Conservation (phyloP, 176 grass and related monocot genomes). For the Oryza rufipogon region DNA sequence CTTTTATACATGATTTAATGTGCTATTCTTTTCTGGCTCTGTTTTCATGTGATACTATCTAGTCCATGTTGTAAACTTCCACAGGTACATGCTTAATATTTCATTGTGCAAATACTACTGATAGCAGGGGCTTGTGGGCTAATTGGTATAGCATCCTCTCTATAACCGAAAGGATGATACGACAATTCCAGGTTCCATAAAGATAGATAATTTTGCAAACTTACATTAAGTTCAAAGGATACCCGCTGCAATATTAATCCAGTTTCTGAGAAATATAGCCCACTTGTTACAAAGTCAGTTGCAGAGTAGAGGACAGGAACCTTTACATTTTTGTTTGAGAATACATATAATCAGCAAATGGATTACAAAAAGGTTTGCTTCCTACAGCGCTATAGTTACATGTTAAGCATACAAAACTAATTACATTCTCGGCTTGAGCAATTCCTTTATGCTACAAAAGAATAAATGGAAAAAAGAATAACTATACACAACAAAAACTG, state of each 20-base stretch:
- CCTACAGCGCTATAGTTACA: conserved; percentile 36
- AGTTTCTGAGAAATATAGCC: conserved; percentile 10
- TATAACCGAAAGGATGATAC: neutral
- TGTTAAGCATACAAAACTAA: conserved; percentile 28
- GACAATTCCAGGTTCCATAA: conserved; percentile 26
- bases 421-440: conserved; percentile 45
- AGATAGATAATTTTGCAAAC: neutral
- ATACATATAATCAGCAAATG: conserved; percentile 39
- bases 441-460: conserved; percentile 38
- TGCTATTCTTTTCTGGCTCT: neutral
- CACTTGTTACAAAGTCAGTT: conserved; percentile 3
- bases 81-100: conserved; percentile 10
- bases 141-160: neutral
- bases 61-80: neutral
- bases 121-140: neutral
- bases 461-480: conserved; percentile 14
- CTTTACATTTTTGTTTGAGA: conserved; percentile 32
- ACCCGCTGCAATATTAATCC: neutral
- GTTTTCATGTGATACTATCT: neutral
- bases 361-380: conserved; percentile 37
- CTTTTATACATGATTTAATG: neutral
- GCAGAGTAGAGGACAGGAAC: conserved; percentile 8
- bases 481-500: conserved; percentile 29
- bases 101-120: neutral
- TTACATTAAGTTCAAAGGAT: conserved; percentile 21